Percentiles rank a stretch among this genome's conserved stretches.
Evolutionary conservation across 2,329 filamentous ascomycete genomes (phyloP).

Genomic region (Verticillium dahliae): DNA sequence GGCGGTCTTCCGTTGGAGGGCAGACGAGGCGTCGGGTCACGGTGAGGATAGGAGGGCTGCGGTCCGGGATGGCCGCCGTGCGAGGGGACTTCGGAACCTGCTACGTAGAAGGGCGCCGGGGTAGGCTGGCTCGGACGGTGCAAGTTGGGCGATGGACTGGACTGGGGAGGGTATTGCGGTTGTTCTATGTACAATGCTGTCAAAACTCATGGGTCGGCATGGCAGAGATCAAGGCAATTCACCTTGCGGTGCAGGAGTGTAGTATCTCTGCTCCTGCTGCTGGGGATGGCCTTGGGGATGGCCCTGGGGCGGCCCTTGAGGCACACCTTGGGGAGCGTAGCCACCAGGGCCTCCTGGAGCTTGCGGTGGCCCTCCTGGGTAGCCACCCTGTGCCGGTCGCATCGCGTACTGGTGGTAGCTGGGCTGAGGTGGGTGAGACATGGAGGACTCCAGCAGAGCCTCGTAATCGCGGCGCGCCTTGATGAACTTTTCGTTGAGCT

Average conservation of each 20-base stretch:
- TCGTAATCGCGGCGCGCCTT: slow-evolving; percentile 97
- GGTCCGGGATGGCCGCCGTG: slow-evolving; percentile 21
- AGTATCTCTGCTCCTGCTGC: slow-evolving; percentile 48
- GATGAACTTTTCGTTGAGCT: slow-evolving; percentile 98
- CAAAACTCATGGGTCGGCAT: slow-evolving; percentile 6
- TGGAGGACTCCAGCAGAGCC: slow-evolving; percentile 88
- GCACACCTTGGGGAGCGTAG: slow-evolving; percentile 34
- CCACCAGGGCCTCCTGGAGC: slow-evolving; percentile 20
- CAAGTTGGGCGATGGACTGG: slow-evolving; percentile 47
- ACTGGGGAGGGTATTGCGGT: slow-evolving; percentile 34
- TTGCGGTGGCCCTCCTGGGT: slow-evolving; percentile 17
- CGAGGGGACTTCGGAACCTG: slow-evolving; percentile 48
- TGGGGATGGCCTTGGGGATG: slow-evolving; percentile 4
- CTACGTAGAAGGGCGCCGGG: slow-evolving; percentile 60
- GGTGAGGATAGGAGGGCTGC: slow-evolving; percentile 44
- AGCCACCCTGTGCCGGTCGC: slow-evolving; percentile 42
- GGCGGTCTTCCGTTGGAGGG: slow-evolving; percentile 40
- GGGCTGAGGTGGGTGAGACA: slow-evolving; percentile 84
- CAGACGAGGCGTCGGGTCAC: slow-evolving; percentile 43
- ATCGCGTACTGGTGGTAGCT: slow-evolving; percentile 65
- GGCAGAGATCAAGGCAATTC: slow-evolving; percentile 15
- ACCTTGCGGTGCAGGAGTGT: slow-evolving; percentile 54
- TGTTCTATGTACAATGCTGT: slow-evolving; percentile 29
- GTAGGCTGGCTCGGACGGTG: slow-evolving; percentile 43
- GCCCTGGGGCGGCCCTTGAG: slow-evolving; percentile 20